A percentile compares a stretch with the other conserved stretches of the same genome.
Evolutionary conservation across 768 basidiomycete genomes (phyloP).

Genomic region (Pleurotus sapidus): DNA sequence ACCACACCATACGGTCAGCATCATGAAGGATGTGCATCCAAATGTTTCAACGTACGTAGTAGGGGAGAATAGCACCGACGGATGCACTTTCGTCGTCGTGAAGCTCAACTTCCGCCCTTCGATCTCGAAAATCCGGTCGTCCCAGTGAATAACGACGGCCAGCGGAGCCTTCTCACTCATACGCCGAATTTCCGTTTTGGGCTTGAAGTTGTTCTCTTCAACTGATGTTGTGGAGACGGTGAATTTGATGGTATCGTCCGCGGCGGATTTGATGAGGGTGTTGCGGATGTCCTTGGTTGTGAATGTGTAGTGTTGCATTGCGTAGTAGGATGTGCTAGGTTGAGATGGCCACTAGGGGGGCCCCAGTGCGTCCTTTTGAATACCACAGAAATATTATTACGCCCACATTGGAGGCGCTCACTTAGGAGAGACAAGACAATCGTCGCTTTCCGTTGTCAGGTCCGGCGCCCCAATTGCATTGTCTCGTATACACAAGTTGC

Average conservation of each 20-base stretch:
- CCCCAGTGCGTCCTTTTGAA: no score
- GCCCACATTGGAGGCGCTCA: no score
- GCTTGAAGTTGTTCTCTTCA: background rate
- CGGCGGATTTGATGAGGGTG: background rate
- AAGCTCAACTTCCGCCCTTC: conserved; percentile 4
- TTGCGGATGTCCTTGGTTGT: no score
- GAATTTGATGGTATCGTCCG: background rate
- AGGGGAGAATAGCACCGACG: background rate
- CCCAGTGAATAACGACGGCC: background rate
- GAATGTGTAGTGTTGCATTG: no score
- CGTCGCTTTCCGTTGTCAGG: no score
- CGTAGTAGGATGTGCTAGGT: no score
- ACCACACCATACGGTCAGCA: background rate
- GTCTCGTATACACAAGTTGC: no score
- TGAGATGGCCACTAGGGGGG: no score
- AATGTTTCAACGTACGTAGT: background rate
- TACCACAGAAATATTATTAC: no score
- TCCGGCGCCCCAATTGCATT: no score
- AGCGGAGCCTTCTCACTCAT: background rate
- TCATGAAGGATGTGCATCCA: background rate
- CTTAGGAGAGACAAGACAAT: no score
- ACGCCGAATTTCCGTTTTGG: background rate
- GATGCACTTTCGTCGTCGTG: background rate
- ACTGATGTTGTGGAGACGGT: background rate
- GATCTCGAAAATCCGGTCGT: background rate